A percentile compares a stretch with the other conserved stretches of the same genome.
These are phyloP conservation scores for Boletus huronensis DNA, from an alignment of 768 basidiomycete genomes.

Conservation along the genomic window DNA sequence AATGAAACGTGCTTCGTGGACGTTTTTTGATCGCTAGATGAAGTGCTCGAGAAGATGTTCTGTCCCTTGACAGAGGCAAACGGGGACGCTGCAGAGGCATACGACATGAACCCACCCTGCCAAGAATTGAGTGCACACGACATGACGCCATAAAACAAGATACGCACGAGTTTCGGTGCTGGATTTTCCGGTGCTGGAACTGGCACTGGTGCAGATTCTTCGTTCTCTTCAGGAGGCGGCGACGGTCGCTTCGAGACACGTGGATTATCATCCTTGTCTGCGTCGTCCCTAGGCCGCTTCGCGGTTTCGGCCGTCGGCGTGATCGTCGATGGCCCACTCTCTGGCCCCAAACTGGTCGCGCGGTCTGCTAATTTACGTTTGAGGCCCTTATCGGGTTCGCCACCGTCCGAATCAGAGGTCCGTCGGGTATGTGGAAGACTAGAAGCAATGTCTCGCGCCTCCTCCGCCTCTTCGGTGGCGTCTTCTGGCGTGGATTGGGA, in stretches of 20 bases:
- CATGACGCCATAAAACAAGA: slow-evolving; percentile 2
- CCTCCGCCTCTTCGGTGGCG: slow-evolving; percentile 27
- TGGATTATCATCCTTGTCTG: slow-evolving; percentile 61
- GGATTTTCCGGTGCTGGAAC: slow-evolving; percentile 23
- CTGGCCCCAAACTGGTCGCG: slow-evolving; percentile 59
- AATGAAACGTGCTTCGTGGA: slow-evolving; percentile 16
- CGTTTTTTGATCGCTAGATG: slow-evolving; percentile 27
- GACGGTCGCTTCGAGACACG: slow-evolving; percentile 57
- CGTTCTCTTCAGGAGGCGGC: slow-evolving; percentile 59
- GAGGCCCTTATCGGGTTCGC: slow-evolving; percentile 54
- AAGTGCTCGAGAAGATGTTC: slow-evolving; percentile 40
- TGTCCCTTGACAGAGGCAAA: slow-evolving; percentile 73
- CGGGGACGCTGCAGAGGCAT: slow-evolving; percentile 70
- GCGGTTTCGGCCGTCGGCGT: slow-evolving; percentile 36
- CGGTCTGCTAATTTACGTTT: slow-evolving; percentile 71
- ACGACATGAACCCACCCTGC: slow-evolving; percentile 76
- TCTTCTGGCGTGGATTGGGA: slow-evolving; percentile 20
- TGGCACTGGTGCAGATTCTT: slow-evolving; percentile 14
- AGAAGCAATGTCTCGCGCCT: slow-evolving; percentile 26
- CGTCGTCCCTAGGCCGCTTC: slow-evolving; percentile 62
- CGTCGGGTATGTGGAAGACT: slow-evolving; percentile 26
- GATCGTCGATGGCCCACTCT: slow-evolving; percentile 22
- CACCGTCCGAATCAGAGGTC: slow-evolving; percentile 44
- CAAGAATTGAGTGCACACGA: slow-evolving; percentile 8
- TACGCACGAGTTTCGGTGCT: slow-evolving; percentile 47